Base-by-base conservation (phyloP, 1,284 basidiomycete genomes). In the Pseudozyma flocculosa region DNA sequence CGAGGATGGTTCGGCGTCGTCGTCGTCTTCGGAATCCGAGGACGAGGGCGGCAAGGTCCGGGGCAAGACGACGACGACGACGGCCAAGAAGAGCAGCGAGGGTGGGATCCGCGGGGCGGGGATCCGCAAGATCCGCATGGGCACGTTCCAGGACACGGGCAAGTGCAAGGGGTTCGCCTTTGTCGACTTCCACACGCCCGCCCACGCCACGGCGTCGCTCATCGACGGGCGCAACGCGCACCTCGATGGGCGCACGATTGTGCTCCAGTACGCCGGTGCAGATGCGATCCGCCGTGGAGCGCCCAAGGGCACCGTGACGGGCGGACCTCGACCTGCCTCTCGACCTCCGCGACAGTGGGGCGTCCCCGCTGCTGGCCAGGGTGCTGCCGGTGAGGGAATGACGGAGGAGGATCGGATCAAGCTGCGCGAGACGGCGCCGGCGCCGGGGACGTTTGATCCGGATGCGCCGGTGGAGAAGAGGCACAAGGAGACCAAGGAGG, bases 111-210 rank as follows among this genome's bases (percentile, higher is more conserved):
- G 52, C 21, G 57, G 69, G 48, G 79, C 79, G 23, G 92, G 91
- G 78, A 86, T 97, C 79, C 85, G 89, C 59, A 92, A 92, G 77
- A 82, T 97, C 24, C 86, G 94, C 4, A 84, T 98, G 83, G 92
- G 91, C 2, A 92, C 92, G 17, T 98, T 98, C 68, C 91, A 97
- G 78, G 94, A 97, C 78, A 88, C 65, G 0, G 92, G 92, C 7
- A 82, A 87, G 59, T 97, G 94, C 80, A 98, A 97, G 83, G 94
- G 94, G 89, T 22, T 37, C 21, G 92, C 90, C 0, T 98, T 98
- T 78, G 84, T 95, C 53, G 95, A 98, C 79, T 98, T 98, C 78
- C 84, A 85, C 49, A 85, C 83, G 15, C 82, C 84, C 1, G 86
- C 88, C 52, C 83, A 88, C 57, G 92, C 94, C 11, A 95, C 91